A percentile compares a stretch with the other conserved stretches of the same genome.
phyloP scores from a whole-genome alignment of 1,284 basidiomycete species.

The Bjerkandera adusta region DNA sequence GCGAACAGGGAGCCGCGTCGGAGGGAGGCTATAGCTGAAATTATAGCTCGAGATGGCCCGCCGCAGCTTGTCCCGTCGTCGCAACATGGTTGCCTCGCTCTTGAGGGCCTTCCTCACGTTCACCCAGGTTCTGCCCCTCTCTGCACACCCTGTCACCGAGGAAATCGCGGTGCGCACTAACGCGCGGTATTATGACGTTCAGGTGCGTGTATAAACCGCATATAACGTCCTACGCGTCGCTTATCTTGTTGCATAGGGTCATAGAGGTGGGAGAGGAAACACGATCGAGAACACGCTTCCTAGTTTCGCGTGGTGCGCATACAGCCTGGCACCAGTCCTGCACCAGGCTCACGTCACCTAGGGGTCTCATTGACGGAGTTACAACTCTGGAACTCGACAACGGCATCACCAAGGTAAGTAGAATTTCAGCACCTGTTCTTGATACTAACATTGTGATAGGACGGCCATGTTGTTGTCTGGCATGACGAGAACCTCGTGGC shows the following conservation, averaged over 20 bases:
- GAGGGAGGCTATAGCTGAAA: too few species aligned
- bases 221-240: too few species aligned
- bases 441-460: constrained; percentile 36
- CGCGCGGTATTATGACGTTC: constrained; percentile 27
- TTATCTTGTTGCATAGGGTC: constrained; percentile 51
- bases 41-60: too few species aligned
- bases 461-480: constrained; percentile 76
- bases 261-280: constrained; percentile 75
- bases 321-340: too few species aligned
- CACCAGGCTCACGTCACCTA: constrained; percentile 20
- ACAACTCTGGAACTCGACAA: constrained; percentile 79
- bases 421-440: not conserved
- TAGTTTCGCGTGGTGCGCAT: constrained; percentile 67
- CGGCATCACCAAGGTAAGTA: constrained; percentile 61
- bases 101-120: constrained; percentile 17
- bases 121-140: constrained; percentile 16
- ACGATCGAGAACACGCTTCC: constrained; percentile 68
- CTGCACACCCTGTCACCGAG: constrained; percentile 14
- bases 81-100: too few species aligned
- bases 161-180: constrained; percentile 2
- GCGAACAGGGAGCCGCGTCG: too few species aligned
- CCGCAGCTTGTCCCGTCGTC: too few species aligned
- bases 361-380: constrained; percentile 72
- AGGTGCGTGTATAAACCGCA: too few species aligned
- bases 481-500: constrained; percentile 68